Evolutionary conservation across 2,329 filamentous ascomycete species (phyloP).

Genomic region (Epichloe uncinata): DNA sequence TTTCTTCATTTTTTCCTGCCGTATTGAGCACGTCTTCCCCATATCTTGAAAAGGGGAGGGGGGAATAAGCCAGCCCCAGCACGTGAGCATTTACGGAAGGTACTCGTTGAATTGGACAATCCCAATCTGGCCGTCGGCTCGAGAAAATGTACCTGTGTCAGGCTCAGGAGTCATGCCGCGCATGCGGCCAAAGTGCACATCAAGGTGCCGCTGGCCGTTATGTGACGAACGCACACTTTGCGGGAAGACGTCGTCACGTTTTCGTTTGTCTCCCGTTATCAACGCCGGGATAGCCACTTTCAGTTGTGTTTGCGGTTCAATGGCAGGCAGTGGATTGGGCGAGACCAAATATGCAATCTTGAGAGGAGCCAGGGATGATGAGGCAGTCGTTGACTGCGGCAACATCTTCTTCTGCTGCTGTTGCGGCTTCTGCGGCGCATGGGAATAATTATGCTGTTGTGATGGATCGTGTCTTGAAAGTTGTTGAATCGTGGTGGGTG

Average conservation of each 20-base stretch:
- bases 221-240: slow-evolving; percentile 19
- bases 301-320: slow-evolving; percentile 19
- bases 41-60: not conserved
- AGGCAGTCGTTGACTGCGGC: slow-evolving; percentile 6
- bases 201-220: slow-evolving; percentile 25
- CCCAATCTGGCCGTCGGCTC: slow-evolving; percentile 21
- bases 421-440: not conserved
- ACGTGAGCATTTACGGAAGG: slow-evolving; percentile 2
- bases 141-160: slow-evolving; percentile 20
- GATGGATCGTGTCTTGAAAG: slow-evolving; percentile 16
- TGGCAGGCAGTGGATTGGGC: slow-evolving; percentile 17
- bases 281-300: slow-evolving; percentile 11
- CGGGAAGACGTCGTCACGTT: slow-evolving; percentile 22
- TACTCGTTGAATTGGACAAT: slow-evolving; percentile 20
- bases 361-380: slow-evolving; percentile 21
- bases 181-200: slow-evolving; percentile 17
- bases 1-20: too few relatives aligned
- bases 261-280: slow-evolving; percentile 22
- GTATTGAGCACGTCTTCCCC: too few relatives aligned
- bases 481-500: slow-evolving; percentile 17
- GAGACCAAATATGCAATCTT: slow-evolving; percentile 23
- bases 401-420: not conserved
- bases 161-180: slow-evolving; percentile 16
- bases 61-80: not conserved
- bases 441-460: not conserved